Conservation (phyloP, 805 yeast genomes). For the Kodamaea jinghongensis region DNA sequence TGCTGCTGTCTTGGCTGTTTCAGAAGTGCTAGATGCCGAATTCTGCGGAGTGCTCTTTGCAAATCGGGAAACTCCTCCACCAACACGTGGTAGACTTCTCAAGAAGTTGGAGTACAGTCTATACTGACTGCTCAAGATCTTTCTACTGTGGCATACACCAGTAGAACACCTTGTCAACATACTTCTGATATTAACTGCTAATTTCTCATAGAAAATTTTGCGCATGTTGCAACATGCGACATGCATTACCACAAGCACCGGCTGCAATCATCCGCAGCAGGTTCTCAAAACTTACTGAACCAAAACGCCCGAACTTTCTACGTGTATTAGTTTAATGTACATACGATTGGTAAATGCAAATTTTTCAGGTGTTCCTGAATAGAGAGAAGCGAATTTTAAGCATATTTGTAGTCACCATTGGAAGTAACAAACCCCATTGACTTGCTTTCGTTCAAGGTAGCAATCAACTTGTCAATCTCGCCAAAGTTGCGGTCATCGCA, state of each 20-base stretch:
- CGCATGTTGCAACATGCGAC: background rate
- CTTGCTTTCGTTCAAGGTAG: conserved; percentile 42
- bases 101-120: conserved; percentile 19
- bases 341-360: conserved; percentile 3
- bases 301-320: too few species aligned
- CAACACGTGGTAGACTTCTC: conserved; percentile 28
- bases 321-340: background rate
- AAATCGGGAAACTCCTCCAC: conserved; percentile 18
- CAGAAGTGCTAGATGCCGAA: conserved; percentile 4
- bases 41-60: conserved; percentile 4
- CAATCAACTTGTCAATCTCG: conserved; percentile 73
- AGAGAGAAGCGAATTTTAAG: conserved; percentile 3
- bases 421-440: conserved; percentile 42
- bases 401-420: conserved; percentile 36
- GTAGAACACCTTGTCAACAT: conserved; percentile 1
- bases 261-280: too few species aligned
- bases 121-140: conserved; percentile 1
- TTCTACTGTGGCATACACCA: background rate
- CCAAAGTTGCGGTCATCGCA: conserved; percentile 64
- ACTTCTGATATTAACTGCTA: background rate
- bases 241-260: too few species aligned
- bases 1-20: background rate
- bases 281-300: too few species aligned
- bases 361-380: conserved; percentile 4
- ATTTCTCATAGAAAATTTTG: too few species aligned